Evolutionary conservation across 306 rosid genomes (phyloP).

Genomic region (Purshia tridentata): DNA sequence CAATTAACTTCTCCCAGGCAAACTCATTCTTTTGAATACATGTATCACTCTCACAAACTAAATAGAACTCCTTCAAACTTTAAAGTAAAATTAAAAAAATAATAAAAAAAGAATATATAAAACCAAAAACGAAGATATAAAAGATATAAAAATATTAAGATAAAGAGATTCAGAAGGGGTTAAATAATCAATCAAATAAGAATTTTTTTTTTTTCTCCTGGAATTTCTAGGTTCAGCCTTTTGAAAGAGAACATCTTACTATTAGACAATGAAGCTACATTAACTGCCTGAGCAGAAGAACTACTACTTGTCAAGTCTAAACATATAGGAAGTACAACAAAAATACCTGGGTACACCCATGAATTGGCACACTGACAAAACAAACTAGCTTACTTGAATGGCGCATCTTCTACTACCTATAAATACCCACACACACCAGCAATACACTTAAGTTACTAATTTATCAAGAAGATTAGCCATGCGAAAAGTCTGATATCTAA

Average conservation of each 20-base stretch:
- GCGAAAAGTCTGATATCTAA: constrained; percentile 27
- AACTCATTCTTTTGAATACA: background rate
- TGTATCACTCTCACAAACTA: background rate
- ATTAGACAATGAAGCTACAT: constrained; percentile 1
- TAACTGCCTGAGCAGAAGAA: background rate
- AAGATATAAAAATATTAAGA: background rate
- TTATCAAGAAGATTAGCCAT: constrained; percentile 22
- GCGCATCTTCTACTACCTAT: background rate
- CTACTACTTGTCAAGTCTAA: background rate
- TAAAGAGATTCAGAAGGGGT: background rate
- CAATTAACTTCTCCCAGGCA: background rate
- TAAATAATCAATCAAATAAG: background rate
- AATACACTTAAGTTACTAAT: background rate
- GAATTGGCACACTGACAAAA: background rate
- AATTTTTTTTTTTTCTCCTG: background rate
- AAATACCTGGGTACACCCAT: constrained; percentile 2
- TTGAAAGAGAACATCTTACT: background rate
- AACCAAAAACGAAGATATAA: background rate
- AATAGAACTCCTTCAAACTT: background rate
- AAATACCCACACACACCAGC: background rate
- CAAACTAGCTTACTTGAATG: constrained; percentile 4
- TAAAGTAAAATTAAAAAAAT: background rate
- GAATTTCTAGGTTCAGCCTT: background rate
- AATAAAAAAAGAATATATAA: background rate
- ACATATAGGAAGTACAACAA: background rate